Conservation (phyloP, 2,329 filamentous ascomycete genomes). For the Coleophoma eucalyptorum region DNA sequence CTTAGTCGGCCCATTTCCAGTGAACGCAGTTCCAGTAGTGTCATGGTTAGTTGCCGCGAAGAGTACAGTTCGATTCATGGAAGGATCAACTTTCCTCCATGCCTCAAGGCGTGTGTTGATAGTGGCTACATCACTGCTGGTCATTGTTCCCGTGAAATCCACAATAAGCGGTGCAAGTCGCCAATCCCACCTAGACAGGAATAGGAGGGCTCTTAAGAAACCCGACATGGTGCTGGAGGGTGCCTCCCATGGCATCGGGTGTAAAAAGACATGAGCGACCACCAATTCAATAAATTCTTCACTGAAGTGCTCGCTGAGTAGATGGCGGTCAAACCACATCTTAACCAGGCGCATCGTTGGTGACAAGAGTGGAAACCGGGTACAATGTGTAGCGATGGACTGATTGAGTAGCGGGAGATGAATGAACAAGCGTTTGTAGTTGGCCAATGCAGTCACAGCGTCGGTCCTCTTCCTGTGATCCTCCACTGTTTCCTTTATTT, state of each 20-base stretch:
- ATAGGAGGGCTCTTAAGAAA: constrained; percentile 75
- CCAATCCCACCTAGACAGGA: constrained; percentile 92
- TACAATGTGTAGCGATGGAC: constrained; percentile 75
- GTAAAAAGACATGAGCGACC: constrained; percentile 72
- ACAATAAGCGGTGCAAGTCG: constrained; percentile 75
- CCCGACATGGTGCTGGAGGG: constrained; percentile 77
- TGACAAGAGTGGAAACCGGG: constrained; percentile 74
- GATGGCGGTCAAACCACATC: constrained; percentile 83
- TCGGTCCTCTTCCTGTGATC: constrained; percentile 65
- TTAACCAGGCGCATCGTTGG: constrained; percentile 81
- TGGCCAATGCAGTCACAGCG: constrained; percentile 63
- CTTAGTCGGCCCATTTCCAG: constrained; percentile 68
- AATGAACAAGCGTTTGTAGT: constrained; percentile 68
- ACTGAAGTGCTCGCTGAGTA: constrained; percentile 70
- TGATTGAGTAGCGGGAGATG: constrained; percentile 77
- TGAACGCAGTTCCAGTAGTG: constrained; percentile 75
- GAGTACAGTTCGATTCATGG: constrained; percentile 77
- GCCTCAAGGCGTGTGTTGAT: constrained; percentile 72
- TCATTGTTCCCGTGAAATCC: constrained; percentile 66
- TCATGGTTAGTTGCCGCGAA: constrained; percentile 81
- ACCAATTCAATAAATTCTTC: constrained; percentile 85
- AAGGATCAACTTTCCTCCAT: constrained; percentile 85
- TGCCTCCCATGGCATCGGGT: constrained; percentile 74
- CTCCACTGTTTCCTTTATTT: constrained; percentile 68
- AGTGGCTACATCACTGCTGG: constrained; percentile 52